phyloP scores from a whole-genome alignment of 2,329 filamentous ascomycete genomes.

The Calonectria naviculata region DNA sequence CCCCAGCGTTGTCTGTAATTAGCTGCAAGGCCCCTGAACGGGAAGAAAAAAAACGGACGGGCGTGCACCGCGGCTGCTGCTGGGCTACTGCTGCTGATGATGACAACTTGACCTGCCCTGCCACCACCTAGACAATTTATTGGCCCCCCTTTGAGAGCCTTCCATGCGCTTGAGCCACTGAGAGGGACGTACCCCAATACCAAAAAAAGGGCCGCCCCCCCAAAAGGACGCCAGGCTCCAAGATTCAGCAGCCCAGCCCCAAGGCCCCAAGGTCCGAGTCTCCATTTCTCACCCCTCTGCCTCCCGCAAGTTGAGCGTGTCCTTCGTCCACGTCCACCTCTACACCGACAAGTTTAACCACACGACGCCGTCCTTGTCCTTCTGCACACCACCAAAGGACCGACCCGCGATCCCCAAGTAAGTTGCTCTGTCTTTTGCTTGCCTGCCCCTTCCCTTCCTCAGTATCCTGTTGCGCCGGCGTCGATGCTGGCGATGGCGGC shows the following conservation, averaged over 20 bases:
- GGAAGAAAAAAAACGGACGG: conserved; percentile 16
- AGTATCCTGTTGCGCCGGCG: not conserved
- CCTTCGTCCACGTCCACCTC: conserved; percentile 36
- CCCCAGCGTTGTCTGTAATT: conserved; percentile 1
- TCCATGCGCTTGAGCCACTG: conserved; percentile 5
- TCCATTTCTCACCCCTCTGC: conserved; percentile 38
- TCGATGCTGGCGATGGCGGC: conserved; percentile 12
- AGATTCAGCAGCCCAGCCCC: conserved; percentile 31
- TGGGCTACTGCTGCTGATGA: conserved; percentile 3
- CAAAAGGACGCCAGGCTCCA: conserved; percentile 36
- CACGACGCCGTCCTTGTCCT: conserved; percentile 43
- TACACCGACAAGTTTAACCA: conserved; percentile 47
- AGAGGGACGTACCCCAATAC: conserved; percentile 10
- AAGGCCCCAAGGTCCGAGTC: conserved; percentile 35
- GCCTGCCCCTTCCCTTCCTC: not conserved
- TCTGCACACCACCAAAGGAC: conserved; percentile 45
- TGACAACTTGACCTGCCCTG: conserved; percentile 4
- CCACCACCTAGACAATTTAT: conserved; percentile 14
- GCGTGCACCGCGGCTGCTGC: not conserved
- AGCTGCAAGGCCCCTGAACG: conserved; percentile 14
- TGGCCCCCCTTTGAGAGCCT: conserved; percentile 27
- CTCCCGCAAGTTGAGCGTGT: conserved; percentile 31
- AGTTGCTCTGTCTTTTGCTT: conserved; percentile 32
- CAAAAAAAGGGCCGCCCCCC: conserved; percentile 1
- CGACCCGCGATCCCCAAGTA: conserved; percentile 42